Evolutionary conservation across 768 basidiomycete genomes (phyloP).

Genomic region (Boletus barrowsii): DNA sequence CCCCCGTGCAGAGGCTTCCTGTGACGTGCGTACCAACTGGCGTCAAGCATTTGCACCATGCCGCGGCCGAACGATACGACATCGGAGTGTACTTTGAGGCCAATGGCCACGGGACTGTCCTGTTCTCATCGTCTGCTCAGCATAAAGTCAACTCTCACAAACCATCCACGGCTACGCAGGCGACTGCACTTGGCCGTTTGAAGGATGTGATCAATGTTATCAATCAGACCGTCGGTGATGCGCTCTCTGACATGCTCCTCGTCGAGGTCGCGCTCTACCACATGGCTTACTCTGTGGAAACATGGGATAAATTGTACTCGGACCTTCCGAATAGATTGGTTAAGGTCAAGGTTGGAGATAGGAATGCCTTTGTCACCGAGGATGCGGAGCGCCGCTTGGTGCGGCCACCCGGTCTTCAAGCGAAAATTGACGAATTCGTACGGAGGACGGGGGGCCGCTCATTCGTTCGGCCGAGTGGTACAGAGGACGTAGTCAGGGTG

Average conservation of each 20-base stretch:
- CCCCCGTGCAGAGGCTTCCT: conserved; percentile 69
- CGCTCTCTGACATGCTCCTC: conserved; percentile 91
- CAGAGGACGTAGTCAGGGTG: conserved; percentile 96
- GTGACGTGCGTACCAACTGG: conserved; percentile 95
- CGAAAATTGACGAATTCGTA: conserved; percentile 77
- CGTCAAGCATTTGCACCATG: conserved; percentile 97
- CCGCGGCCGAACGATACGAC: conserved; percentile 86
- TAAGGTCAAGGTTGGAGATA: conserved; percentile 84
- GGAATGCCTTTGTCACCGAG: conserved; percentile 81
- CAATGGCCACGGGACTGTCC: conserved; percentile 96
- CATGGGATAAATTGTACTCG: conserved; percentile 92
- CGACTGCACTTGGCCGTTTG: conserved; percentile 74
- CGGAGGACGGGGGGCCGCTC: conserved; percentile 82
- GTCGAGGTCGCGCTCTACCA: conserved; percentile 92
- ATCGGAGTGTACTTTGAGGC: conserved; percentile 99
- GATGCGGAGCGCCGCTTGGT: conserved; percentile 91
- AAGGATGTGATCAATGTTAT: conserved; percentile 78
- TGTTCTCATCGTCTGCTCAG: conserved; percentile 81
- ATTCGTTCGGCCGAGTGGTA: conserved; percentile 96
- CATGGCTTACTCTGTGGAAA: conserved; percentile 73
- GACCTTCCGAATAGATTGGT: conserved; percentile 95
- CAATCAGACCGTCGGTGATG: conserved; percentile 98
- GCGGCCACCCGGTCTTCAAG: conserved; percentile 76
- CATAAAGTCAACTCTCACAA: conserved; percentile 57
- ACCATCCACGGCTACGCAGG: conserved; percentile 80